Conservation (phyloP, 306 rosid species). For the Vigna nakashimae region DNA sequence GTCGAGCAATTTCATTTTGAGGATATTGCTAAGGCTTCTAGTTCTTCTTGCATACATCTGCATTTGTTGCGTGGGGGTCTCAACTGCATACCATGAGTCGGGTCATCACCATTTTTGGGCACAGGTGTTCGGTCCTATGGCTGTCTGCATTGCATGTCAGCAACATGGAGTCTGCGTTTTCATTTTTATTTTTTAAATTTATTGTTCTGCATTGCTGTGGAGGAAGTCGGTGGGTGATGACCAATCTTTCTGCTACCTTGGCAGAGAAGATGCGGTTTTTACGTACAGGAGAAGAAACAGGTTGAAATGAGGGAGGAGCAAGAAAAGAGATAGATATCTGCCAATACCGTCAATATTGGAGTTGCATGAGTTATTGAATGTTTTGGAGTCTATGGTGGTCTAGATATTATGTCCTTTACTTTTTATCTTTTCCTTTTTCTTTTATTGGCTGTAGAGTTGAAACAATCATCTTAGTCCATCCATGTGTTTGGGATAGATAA, state of each 20-base stretch:
- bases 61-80: slow-evolving; percentile 75
- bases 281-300: slow-evolving; percentile 42
- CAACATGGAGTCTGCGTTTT: slow-evolving; percentile 57
- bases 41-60: slow-evolving; percentile 85
- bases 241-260: slow-evolving; percentile 72
- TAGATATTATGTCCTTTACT: slow-evolving; percentile 46
- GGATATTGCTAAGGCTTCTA: slow-evolving; percentile 51
- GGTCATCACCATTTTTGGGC: slow-evolving; percentile 84
- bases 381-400: slow-evolving; percentile 55
- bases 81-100: slow-evolving; percentile 83
- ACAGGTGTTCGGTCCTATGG: slow-evolving; percentile 55
- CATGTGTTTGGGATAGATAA: slow-evolving; percentile 54
- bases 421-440: slow-evolving; percentile 35
- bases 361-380: slow-evolving; percentile 39
- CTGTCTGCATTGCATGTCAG: slow-evolving; percentile 60
- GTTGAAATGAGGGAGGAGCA: slow-evolving; percentile 41
- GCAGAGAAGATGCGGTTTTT: slow-evolving; percentile 61
- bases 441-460: slow-evolving; percentile 55
- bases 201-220: slow-evolving; percentile 66
- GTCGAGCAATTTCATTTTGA: slow-evolving; percentile 81
- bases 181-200: slow-evolving; percentile 43
- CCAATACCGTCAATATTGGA: slow-evolving; percentile 47
- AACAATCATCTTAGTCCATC: slow-evolving; percentile 50
- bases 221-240: slow-evolving; percentile 65
- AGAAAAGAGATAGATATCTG: slow-evolving; percentile 51